Conservation (phyloP, 140 eudicot genomes). For the Eryngium alpinum region DNA sequence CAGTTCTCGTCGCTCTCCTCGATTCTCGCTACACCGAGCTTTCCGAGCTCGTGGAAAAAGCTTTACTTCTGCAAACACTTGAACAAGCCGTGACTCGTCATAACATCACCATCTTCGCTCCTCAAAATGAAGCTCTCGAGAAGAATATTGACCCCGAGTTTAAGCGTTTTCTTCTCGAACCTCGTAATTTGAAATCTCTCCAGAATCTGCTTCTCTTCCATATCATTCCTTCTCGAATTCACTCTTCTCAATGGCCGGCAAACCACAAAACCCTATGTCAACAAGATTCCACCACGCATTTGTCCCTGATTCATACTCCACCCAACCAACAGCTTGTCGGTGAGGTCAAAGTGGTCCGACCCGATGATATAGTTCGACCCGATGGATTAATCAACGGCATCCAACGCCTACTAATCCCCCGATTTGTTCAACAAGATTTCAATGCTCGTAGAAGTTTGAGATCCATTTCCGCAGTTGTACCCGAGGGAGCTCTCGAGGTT, state of each 20-base stretch:
- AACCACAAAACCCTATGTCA: conserved; percentile 38
- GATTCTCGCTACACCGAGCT: conserved; percentile 83
- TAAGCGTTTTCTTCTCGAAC: conserved; percentile 70
- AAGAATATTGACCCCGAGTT: conserved; percentile 66
- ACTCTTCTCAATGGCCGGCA: conserved; percentile 7
- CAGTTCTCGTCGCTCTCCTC: conserved; percentile 73
- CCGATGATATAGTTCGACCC: conserved; percentile 61
- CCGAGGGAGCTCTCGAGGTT: conserved; percentile 68
- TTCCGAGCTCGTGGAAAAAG: conserved; percentile 77
- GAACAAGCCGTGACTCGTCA: conserved; percentile 53
- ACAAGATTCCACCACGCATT: not conserved
- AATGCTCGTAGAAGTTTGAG: conserved; percentile 54
- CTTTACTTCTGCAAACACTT: conserved; percentile 54
- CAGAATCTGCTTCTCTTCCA: conserved; percentile 61
- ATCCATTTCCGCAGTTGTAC: conserved; percentile 67
- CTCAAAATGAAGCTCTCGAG: conserved; percentile 63
- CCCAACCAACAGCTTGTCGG: conserved; percentile 30
- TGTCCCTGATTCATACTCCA: not conserved
- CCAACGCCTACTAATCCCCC: conserved; percentile 53
- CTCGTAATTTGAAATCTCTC: conserved; percentile 63
- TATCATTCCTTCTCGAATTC: conserved; percentile 49
- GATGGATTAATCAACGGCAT: conserved; percentile 92
- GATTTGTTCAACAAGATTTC: conserved; percentile 68
- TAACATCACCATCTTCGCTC: conserved; percentile 83
- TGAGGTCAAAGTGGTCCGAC: conserved; percentile 34